Conservation (phyloP, 768 basidiomycete genomes). For the Kwoniella sp. region DNA sequence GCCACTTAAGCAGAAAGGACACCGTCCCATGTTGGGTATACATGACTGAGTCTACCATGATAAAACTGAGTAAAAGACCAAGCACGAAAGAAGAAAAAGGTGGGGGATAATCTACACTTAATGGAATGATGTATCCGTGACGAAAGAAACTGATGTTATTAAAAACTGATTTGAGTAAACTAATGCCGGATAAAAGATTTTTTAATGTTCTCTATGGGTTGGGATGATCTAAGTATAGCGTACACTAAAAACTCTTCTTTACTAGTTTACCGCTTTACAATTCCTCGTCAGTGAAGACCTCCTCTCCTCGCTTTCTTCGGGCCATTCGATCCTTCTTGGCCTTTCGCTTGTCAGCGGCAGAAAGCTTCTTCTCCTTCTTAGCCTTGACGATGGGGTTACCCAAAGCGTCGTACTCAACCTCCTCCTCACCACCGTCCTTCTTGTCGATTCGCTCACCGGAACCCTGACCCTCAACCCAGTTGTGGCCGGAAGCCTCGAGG, state of each 20-base stretch:
- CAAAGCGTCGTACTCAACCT: conserved; percentile 92
- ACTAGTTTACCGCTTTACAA: conserved; percentile 26
- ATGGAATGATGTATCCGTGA: not conserved
- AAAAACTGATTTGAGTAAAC: conserved; percentile 3
- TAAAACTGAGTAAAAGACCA: conserved; percentile 2
- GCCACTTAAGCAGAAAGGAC: conserved; percentile 10
- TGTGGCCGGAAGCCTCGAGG: conserved; percentile 80
- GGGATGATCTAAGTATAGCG: conserved; percentile 1
- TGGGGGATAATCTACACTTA: not conserved
- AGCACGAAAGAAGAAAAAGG: not conserved
- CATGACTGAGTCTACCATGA: conserved; percentile 9
- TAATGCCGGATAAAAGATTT: not conserved
- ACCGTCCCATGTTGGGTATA: conserved; percentile 21
- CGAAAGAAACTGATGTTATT: not conserved
- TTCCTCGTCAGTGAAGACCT: conserved; percentile 60
- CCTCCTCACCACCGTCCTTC: conserved; percentile 78
- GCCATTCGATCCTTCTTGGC: conserved; percentile 80
- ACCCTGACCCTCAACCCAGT: conserved; percentile 99
- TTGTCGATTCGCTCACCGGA: conserved; percentile 92
- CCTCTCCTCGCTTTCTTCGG: conserved; percentile 74
- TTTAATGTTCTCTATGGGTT: conserved; percentile 11
- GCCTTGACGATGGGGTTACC: conserved; percentile 70
- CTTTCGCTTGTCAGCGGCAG: conserved; percentile 80
- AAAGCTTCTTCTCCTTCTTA: conserved; percentile 81
- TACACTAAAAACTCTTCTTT: not conserved